Base-by-base conservation (phyloP, 805 yeast genomes). In the Pichia occidentalis region DNA sequence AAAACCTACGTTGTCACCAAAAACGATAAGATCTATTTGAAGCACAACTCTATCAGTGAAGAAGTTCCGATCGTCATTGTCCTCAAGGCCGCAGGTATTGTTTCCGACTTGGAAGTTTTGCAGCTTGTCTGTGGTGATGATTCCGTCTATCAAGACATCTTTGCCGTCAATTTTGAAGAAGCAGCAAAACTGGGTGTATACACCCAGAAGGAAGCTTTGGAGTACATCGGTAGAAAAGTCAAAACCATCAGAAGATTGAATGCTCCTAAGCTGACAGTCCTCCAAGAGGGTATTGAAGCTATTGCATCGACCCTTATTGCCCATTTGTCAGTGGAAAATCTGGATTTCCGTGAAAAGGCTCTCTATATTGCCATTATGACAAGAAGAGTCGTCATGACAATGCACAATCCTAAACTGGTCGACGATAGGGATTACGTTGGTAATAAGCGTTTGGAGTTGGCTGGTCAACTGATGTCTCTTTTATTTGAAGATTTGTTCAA, bases 351-450 rank as follows among this genome's bases (percentile, higher is more conserved):
- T 48, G 96, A 87, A 58, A 92, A 92, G 64, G 96, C 97, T 0
- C 60, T 92, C 25, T 92, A 92, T 57, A 77, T 92, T 49, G 96
- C 97, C 2, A 78, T 86, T 63, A 92, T 92, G 98, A 84, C 98
- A 1, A 76, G 98, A 57, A 75, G 97, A 55, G 97, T 90, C 3
- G 73, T 92, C 17, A 85, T 86, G 94, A 85, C 98, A 4, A 85
- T 92, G 80, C 80, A 85, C 47, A 84, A 92, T 53, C 94, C 97
- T 7, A 78, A 79, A 49, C 80, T 86, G 80, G 95, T 92, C n/a
- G 98, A 92, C 55, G 98, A 92, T 62, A 78, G 97, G 63, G 98
- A 92, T 66, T 92, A 92, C 56, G 97, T 92, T 31, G 98, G 98
- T 68, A 90, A 90, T 64, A 92, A 92, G 61, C 83, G 98, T 64